Conservation (phyloP, 2,329 filamentous ascomycete species). For the Bipolaris zeicola region DNA sequence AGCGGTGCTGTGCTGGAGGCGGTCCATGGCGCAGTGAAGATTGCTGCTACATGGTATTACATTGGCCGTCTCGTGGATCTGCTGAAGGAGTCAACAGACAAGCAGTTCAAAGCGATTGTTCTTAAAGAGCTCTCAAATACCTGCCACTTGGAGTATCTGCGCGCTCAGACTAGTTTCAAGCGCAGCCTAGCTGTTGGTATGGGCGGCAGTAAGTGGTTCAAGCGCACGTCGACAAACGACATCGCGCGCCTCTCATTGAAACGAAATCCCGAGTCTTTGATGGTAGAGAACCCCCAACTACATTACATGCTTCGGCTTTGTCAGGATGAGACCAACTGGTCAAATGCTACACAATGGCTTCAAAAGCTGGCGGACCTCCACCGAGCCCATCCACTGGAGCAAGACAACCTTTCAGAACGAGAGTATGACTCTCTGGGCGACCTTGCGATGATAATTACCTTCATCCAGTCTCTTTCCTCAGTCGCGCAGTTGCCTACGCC, state of each 20-base stretch:
- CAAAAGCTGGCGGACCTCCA: slow-evolving; percentile 51
- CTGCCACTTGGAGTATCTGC: slow-evolving; percentile 54
- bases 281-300: slow-evolving; percentile 46
- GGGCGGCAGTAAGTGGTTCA: slow-evolving; percentile 51
- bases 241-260: slow-evolving; percentile 51
- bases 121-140: slow-evolving; percentile 54
- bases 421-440: slow-evolving; percentile 48
- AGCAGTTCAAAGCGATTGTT: slow-evolving; percentile 43
- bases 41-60: slow-evolving; percentile 51
- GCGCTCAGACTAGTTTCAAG: slow-evolving; percentile 49
- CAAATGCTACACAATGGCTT: slow-evolving; percentile 50
- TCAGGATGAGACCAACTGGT: slow-evolving; percentile 44
- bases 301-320: slow-evolving; percentile 56
- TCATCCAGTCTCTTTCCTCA: slow-evolving; percentile 49
- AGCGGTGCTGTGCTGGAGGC: slow-evolving; percentile 52
- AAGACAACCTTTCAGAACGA: slow-evolving; percentile 42
- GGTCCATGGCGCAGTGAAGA: slow-evolving; percentile 46
- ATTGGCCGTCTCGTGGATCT: slow-evolving; percentile 47
- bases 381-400: slow-evolving; percentile 38
- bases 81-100: slow-evolving; percentile 32
- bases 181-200: slow-evolving; percentile 48
- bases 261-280: slow-evolving; percentile 50
- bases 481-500: slow-evolving; percentile 45
- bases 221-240: slow-evolving; percentile 40
- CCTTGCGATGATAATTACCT: slow-evolving; percentile 48